A percentile compares a stretch with the other conserved stretches of the same genome.
Evolutionary conservation across 495 filamentous ascomycete species (phyloP).

Genomic region (Delitschia confertaspora): DNA sequence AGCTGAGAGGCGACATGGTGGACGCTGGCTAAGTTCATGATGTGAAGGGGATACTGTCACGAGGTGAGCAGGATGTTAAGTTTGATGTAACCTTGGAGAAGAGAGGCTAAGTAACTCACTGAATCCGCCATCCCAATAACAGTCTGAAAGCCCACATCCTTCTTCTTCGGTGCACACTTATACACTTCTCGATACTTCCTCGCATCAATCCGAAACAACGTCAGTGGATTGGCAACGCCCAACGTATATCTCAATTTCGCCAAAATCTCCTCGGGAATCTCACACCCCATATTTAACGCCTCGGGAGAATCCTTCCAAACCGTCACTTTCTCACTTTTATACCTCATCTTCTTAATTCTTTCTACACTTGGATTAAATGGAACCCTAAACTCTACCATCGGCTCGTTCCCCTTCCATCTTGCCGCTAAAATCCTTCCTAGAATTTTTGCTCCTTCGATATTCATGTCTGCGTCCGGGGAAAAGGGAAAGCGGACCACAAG

Average conservation of each 20-base stretch:
- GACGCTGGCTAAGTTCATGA: conserved; percentile 67
- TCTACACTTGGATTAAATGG: conserved; percentile 54
- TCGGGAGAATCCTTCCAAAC: conserved; percentile 68
- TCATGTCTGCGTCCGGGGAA: conserved; percentile 27
- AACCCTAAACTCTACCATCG: conserved; percentile 43
- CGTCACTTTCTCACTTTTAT: conserved; percentile 52
- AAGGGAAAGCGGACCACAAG: conserved; percentile 52
- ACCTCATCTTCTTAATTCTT: conserved; percentile 45
- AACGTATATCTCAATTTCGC: conserved; percentile 48
- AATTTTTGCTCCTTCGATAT: conserved; percentile 19
- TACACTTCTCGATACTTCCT: conserved; percentile 56
- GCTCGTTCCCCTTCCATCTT: conserved; percentile 19
- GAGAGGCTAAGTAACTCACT: conserved; percentile 36
- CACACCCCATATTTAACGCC: conserved; percentile 40
- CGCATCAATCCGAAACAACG: conserved; percentile 64
- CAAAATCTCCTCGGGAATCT: conserved; percentile 44
- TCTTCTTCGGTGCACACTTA: conserved; percentile 63
- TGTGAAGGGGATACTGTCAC: conserved; percentile 66
- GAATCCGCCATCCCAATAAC: conserved; percentile 77
- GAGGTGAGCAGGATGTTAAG: conserved; percentile 11
- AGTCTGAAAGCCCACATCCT: conserved; percentile 64
- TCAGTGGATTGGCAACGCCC: conserved; percentile 54
- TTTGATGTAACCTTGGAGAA: not conserved
- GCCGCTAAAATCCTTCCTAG: conserved; percentile 25
- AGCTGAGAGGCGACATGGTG: conserved; percentile 44